Evolutionary conservation across 495 filamentous ascomycete genomes (phyloP).

Genomic region (Tuber aestivum): DNA sequence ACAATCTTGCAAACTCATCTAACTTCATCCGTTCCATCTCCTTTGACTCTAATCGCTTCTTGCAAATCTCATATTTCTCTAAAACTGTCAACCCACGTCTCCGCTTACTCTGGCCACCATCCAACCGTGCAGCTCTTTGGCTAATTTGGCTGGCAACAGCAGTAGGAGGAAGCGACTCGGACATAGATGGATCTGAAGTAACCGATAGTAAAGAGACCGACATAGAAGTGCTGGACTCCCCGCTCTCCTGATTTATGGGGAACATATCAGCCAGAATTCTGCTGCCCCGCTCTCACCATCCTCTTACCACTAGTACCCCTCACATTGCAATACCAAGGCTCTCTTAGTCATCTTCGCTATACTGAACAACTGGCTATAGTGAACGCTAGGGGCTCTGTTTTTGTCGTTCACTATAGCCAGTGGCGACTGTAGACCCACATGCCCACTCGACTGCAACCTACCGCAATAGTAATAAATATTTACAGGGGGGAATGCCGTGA

Average conservation of each 20-base stretch:
- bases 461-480: too few relatives aligned
- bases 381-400: neutral
- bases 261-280: neutral
- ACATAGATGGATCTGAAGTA: too few relatives aligned
- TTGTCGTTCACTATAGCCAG: neutral
- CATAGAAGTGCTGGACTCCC: neutral
- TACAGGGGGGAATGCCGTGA: too few relatives aligned
- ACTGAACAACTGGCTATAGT: neutral
- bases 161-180: too few relatives aligned
- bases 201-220: neutral
- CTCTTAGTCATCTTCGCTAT: neutral
- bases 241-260: neutral
- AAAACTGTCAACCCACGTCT: neutral
- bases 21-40: neutral
- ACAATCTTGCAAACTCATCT: neutral
- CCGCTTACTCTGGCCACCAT: neutral
- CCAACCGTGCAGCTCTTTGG: neutral
- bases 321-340: too few relatives aligned
- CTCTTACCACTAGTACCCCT: neutral
- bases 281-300: neutral
- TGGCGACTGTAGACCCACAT: neutral
- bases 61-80: neutral
- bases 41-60: neutral
- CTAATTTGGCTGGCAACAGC: neutral
- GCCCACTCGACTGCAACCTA: too few relatives aligned